Base-by-base conservation (phyloP, 331 rosid genomes). In the Malus hybrid region DNA sequence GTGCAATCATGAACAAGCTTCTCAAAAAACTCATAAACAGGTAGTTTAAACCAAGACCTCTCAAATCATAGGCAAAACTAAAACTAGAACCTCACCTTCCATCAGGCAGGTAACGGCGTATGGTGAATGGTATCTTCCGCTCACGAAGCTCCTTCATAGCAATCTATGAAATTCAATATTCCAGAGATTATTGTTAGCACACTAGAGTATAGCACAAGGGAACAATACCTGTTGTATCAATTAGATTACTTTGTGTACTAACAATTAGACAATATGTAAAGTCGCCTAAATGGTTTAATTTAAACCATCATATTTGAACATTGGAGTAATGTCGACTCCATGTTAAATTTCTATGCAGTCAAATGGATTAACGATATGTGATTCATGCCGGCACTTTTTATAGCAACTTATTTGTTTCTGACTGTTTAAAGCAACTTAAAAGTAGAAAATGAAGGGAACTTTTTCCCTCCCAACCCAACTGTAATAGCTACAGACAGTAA, bases 121-220 rank as follows among this genome's bases (percentile, higher is more conserved):
- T 94, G 70, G 99, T 94, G 76, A 94, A 94, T 24, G 97, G 99
- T 80, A 94, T 90, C 82, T 92, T 94, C 68, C 92, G 83, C 85
- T 94, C 91, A 52, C 97, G 91, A 72, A 94, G 96, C 84, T 94
- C 99, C 87, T 94, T 94, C 97, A 94, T 90, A 5, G 99, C 97
- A 84, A 94, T 94, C 97, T 94, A 71, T 63, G 55, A 22, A 73
- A 77, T 70, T 44, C 32, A 28, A 56, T 31, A 44, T 20, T 65
- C 33, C 36, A 65, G 42, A 84, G 66, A 65, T 56, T 60, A 71
- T 14, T 11, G 50, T 44, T 44, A 44, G 50, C 50, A 44, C 50
- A 63, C 28, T 32, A 6, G 9, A 6, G 13, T 29, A 64, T 10
- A 33, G 65, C 24, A 24, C 3, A 22, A 69, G 16, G 44, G 57